These are phyloP conservation scores for Emergomyces orientalis DNA, from an alignment of 2,329 filamentous ascomycete genomes.

Conservation along the genomic window DNA sequence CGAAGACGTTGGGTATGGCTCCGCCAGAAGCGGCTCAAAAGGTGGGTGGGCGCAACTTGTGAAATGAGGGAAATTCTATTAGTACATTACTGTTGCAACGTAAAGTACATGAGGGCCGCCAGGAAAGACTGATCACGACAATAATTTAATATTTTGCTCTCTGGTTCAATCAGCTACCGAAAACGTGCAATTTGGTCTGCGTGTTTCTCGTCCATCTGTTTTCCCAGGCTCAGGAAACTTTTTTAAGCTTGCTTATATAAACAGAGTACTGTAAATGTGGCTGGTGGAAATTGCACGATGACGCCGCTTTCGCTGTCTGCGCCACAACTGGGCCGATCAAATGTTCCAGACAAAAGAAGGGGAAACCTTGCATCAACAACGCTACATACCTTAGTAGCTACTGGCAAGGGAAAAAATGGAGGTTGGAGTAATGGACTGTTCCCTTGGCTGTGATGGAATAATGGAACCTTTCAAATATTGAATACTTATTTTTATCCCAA, in stretches of 20 bases:
- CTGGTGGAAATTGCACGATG: no score
- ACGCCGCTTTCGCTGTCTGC: background rate
- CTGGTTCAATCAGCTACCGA: background rate
- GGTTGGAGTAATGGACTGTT: no score
- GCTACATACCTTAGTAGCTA: no score
- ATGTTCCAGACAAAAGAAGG: background rate
- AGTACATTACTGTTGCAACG: background rate
- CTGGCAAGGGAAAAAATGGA: no score
- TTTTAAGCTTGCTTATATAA: background rate
- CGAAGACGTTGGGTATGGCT: background rate
- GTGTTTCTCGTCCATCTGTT: background rate
- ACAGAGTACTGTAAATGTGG: background rate
- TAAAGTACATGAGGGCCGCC: background rate
- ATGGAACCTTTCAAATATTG: background rate
- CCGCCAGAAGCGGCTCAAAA: background rate
- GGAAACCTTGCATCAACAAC: background rate
- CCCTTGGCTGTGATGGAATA: no score
- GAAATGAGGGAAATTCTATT: background rate
- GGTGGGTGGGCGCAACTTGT: background rate
- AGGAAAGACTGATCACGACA: background rate
- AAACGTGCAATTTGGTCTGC: no score
- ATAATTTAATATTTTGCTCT: background rate
- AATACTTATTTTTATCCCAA: background rate
- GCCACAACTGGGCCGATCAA: background rate
- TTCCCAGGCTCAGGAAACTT: background rate